Base-by-base conservation (phyloP, 163 green algal genomes). In the Chlamydomonas reinhardtii region DNA sequence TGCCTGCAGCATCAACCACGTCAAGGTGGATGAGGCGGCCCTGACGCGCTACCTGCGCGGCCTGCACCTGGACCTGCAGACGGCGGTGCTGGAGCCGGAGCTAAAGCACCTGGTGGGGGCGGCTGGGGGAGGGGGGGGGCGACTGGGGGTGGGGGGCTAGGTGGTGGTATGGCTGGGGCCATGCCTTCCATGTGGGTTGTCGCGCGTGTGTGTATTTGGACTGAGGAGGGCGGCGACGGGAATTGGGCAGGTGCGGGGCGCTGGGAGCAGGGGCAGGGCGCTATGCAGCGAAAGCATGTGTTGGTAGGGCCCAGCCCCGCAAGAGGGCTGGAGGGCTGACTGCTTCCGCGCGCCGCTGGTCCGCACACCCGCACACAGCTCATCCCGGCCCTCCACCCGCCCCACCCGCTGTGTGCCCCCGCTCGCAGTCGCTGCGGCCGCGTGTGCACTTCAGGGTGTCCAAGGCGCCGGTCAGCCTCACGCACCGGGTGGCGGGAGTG, bases 51-150 rank as follows among this genome's bases (percentile, higher is more conserved):
- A 84, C 84, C 84, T 93, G 35, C 61, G 39, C 2, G 70, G 19
- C 2, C 80, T 93, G 39, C 80, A 87, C 20, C 72, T 89, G 16
- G 82, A 90, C 75, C 34, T 89, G 34, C 83, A 85, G 14, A 92
- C 83, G 16, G 80, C 88, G 17, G 87, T 76, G 9, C 84, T 93
- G 68, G 69, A 93, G 62, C 90, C 90, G 29, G 62, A 72, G 43
- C 73, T 88, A 0, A 52, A 29, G 4, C 61, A 70, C 31, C 65
- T 93, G 78, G 89, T 93, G 78, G 0, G 89, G 68, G 8, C 5
- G 5, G 39, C 39, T 29, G 64, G 71, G n/a, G 31, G 2, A 0
- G 37, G 2, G 71, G 32, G 59, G 15, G 43, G 27, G 61, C 3
- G 24, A 22, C 8, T 31, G 25, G 61, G 24, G 61, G 61, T 66